These are phyloP conservation scores for Calocera cornea DNA, from an alignment of 768 basidiomycete species.

Conservation along the genomic window DNA sequence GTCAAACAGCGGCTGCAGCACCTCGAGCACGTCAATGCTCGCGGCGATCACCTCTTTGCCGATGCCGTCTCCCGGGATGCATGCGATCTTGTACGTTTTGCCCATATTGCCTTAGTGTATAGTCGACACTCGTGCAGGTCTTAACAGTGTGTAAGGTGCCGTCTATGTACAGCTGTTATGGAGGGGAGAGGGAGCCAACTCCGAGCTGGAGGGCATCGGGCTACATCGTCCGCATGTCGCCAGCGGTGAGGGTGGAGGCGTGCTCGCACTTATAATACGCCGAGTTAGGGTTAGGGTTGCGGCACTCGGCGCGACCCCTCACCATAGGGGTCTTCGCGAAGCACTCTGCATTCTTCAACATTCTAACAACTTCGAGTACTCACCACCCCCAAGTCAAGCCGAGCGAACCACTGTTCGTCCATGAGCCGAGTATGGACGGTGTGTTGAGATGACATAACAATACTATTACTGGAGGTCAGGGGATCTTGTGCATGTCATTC, in stretches of 20 bases:
- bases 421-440: no score
- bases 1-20: slow-evolving; percentile 31
- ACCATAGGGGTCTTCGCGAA: background rate
- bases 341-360: background rate
- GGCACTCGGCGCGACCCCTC: background rate
- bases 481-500: no score
- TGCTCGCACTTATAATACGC: background rate
- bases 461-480: no score
- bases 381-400: no score
- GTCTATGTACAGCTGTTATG: background rate
- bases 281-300: slow-evolving; percentile 4
- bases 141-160: background rate
- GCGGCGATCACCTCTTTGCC: slow-evolving; percentile 41
- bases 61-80: slow-evolving; percentile 42
- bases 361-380: background rate
- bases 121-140: background rate
- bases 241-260: background rate
- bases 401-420: no score
- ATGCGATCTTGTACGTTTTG: slow-evolving; percentile 30
- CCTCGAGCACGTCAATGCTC: slow-evolving; percentile 34
- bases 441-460: no score
- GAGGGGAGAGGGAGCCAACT: background rate
- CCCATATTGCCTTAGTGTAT: background rate
- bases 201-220: background rate
- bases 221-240: background rate